Conservation (phyloP, 2,329 filamentous ascomycete species). For the Pyrenochaeta sp. region DNA sequence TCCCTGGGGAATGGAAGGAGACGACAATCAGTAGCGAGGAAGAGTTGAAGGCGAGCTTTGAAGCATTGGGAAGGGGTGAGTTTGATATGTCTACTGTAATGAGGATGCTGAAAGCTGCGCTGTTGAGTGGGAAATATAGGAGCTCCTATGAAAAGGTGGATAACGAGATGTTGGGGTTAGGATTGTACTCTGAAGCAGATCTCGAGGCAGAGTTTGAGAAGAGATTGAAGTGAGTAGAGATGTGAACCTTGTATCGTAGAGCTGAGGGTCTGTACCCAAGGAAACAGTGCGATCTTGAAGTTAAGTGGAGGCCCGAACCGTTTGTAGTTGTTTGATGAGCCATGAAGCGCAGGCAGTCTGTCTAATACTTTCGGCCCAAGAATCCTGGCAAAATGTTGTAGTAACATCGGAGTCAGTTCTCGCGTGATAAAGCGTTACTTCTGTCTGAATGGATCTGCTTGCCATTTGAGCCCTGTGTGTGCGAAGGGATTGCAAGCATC, state of each 20-base stretch:
- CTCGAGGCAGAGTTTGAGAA: not conserved
- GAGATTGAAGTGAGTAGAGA: not conserved
- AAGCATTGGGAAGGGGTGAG: not conserved
- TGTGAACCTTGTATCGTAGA: not conserved
- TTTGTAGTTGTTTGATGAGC: no score
- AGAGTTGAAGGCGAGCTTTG: not conserved
- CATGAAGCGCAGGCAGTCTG: no score
- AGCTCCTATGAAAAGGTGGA: not conserved
- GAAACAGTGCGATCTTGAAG: no score
- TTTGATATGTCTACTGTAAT: not conserved
- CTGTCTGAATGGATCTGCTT: no score
- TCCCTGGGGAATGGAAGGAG: not conserved
- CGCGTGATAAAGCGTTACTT: no score
- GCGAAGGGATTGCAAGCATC: no score
- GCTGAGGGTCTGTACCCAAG: no score
- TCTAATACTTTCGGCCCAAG: no score
- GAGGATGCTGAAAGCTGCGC: not conserved
- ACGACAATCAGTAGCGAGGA: not conserved
- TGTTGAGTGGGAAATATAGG: not conserved
- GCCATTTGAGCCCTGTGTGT: no score
- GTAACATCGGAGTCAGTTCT: no score
- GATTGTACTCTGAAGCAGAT: not conserved
- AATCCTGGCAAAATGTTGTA: no score
- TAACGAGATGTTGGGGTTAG: not conserved
- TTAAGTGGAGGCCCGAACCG: no score